phyloP scores from a whole-genome alignment of 257 asterid genomes.

The Solanum raphanifolium region DNA sequence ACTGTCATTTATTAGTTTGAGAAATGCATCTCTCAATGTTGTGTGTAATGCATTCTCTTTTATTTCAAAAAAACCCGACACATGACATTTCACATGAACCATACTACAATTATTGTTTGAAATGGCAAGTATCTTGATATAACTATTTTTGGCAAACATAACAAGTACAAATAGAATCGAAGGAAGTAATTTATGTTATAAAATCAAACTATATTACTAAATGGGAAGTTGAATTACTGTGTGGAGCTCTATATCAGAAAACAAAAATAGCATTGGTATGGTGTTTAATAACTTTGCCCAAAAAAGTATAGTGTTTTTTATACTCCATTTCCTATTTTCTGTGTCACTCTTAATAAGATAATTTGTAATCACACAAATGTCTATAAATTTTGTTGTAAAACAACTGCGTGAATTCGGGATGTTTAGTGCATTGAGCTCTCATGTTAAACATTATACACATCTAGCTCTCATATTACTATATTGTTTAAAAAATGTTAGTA shows the following conservation, averaged over 20 bases:
- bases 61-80: no score
- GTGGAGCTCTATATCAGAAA: not conserved
- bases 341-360: not conserved
- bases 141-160: not conserved
- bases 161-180: not conserved
- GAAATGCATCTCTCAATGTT: no score
- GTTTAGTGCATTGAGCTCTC: not conserved
- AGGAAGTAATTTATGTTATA: not conserved
- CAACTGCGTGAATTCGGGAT: no score
- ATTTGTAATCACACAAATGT: not conserved
- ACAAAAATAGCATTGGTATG: not conserved
- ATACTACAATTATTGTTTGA: not conserved
- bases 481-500: not conserved
- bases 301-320: not conserved
- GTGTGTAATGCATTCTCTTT: no score
- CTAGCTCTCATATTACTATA: not conserved
- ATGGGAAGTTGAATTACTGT: not conserved
- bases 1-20: no score
- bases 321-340: not conserved
- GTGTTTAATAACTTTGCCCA: not conserved
- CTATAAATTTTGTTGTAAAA: not conserved
- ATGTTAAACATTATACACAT: not conserved
- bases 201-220: not conserved
- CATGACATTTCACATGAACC: not conserved
- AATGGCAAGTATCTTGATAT: not conserved